Conservation (phyloP, 176 grass and related monocot species). For the Olyra latifolia region DNA sequence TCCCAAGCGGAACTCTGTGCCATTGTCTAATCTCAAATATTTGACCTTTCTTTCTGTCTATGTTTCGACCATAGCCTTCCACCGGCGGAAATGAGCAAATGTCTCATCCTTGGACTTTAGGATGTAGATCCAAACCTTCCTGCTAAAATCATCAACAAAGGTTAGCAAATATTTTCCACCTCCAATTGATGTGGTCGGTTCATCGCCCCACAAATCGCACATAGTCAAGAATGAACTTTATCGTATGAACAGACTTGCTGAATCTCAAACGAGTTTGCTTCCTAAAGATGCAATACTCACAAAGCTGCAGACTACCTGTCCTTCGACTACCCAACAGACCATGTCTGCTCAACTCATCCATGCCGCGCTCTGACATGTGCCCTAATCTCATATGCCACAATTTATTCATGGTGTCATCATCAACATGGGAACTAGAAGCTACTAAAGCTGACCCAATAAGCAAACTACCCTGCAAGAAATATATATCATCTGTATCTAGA, state of each 20-base stretch:
- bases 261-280: background rate
- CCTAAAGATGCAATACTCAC: background rate
- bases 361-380: background rate
- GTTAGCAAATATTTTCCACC: slow-evolving; percentile 13
- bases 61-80: background rate
- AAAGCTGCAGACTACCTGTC: background rate
- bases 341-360: background rate
- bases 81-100: background rate
- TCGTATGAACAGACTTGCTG: background rate
- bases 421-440: background rate
- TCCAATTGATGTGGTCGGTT: background rate
- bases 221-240: background rate
- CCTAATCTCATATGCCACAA: background rate
- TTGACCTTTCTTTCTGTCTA: background rate
- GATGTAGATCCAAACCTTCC: background rate
- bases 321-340: background rate
- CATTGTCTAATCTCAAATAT: background rate
- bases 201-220: background rate
- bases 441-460: background rate
- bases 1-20: background rate
- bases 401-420: background rate
- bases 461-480: background rate
- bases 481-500: background rate
- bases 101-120: background rate
- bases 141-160: background rate